Percentiles rank a stretch among this genome's conserved stretches.
Conservation (phyloP, 305 asterid species). For the Coffea humblotiana region DNA sequence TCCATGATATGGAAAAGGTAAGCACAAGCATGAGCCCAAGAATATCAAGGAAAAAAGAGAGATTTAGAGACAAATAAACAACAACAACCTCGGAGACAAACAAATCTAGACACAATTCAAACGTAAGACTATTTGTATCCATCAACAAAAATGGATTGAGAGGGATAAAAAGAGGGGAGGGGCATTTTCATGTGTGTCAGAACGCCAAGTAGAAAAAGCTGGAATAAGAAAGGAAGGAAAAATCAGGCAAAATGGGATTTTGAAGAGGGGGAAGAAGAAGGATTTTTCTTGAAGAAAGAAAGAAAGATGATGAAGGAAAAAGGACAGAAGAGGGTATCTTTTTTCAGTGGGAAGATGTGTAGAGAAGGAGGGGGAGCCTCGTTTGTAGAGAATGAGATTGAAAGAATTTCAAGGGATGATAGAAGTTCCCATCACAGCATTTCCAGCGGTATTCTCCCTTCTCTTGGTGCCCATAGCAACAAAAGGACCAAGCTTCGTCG, state of each 20-base stretch:
- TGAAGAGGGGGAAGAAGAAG: neutral
- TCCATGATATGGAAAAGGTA: too few species aligned
- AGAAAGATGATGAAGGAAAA: neutral
- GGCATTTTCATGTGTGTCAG: too few species aligned
- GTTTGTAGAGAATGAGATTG: constrained; percentile 41
- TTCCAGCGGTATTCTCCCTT: constrained; percentile 57
- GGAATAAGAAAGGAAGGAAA: too few species aligned
- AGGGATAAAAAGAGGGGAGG: neutral
- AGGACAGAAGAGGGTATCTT: neutral
- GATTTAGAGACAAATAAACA: too few species aligned
- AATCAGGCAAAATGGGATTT: neutral
- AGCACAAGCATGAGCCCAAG: too few species aligned
- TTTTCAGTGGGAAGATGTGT: constrained; percentile 28
- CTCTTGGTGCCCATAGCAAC: constrained; percentile 64
- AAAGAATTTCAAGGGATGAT: constrained; percentile 45
- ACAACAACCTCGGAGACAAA: too few species aligned
- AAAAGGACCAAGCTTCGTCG: constrained; percentile 45
- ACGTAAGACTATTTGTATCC: too few species aligned
- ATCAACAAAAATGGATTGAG: neutral
- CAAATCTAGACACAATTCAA: too few species aligned
- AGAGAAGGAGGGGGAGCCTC: constrained; percentile 27
- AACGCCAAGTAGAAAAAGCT: too few species aligned
- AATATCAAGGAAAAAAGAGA: too few species aligned
- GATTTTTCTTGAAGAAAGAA: neutral
- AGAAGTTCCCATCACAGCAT: constrained; percentile 47